Base-by-base conservation (phyloP, 345 rosid species). In the Abelmoschus esculentus region DNA sequence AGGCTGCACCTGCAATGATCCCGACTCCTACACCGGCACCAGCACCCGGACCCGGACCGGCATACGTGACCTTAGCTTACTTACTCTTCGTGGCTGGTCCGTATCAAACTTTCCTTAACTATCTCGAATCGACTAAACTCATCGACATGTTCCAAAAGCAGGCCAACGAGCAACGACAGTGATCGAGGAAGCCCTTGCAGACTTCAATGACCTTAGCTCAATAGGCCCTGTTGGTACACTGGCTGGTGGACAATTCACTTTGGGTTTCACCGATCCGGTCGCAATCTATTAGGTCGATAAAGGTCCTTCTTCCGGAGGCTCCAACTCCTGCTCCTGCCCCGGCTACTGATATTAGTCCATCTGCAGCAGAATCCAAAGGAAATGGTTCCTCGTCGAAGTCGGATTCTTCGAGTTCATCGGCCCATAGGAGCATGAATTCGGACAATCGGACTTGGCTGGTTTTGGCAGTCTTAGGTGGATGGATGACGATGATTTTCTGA, bases 111-210 rank as follows among this genome's bases (percentile, higher is more conserved):
- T 55, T 55, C 59, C 31, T 55, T 10, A 4, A 10, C 15, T 55
- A 55, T 31, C 59, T 55, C 9, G 15, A 55, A 22, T 55, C 32
- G 12, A 55, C 59, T 55, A 55, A 55, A 10, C 11, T 55, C 22
- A 55, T 55, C 5, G 31, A 55, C 14, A 55, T 14, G 0, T 22
- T 55, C 59, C 59, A 55, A 55, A 19, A 19, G 15, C 59, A 55
- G 22, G 59, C 59, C n/a, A n/a, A n/a, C n/a, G n/a, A n/a, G n/a
- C 14, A 55, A 19, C 59, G 10, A 55, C 59, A 55, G 31, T 1
- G 31, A n/a, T n/a, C n/a, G n/a, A n/a, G n/a, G n/a, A n/a, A n/a
- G n/a, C 60, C 31, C 60, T 55, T 55, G 60, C 60, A 26, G 60
- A 55, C 13, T 55, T 55, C 32, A 55, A 22, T 55, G 60, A 55